These are phyloP conservation scores for Porphyrellus cyaneotinctus DNA, from an alignment of 768 basidiomycete species.

Conservation along the genomic window DNA sequence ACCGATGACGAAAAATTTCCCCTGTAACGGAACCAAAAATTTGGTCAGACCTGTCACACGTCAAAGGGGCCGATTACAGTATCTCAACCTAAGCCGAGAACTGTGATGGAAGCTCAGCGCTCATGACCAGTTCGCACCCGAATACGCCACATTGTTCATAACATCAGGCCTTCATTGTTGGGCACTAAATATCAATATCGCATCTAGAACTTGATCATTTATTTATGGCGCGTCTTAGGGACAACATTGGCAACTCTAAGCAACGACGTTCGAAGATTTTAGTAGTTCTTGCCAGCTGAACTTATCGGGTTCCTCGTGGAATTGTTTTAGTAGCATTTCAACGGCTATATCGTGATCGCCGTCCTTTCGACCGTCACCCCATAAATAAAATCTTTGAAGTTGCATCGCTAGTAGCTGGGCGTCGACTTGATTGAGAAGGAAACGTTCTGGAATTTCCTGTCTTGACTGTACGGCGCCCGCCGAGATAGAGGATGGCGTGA, in stretches of 20 bases:
- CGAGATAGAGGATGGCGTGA: constrained; percentile 60
- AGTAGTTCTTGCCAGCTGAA: constrained; percentile 85
- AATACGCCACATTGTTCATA: too few relatives aligned
- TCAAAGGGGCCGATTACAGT: too few relatives aligned
- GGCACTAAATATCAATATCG: too few relatives aligned
- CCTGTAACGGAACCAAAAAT: too few relatives aligned
- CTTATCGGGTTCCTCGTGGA: constrained; percentile 73
- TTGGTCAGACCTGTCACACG: too few relatives aligned
- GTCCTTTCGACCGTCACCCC: constrained; percentile 36
- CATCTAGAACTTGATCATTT: background rate
- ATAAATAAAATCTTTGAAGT: constrained; percentile 83
- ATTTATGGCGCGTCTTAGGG: background rate
- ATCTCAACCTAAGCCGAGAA: too few relatives aligned
- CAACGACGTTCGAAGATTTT: constrained; percentile 36
- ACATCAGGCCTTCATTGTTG: too few relatives aligned
- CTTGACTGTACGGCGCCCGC: constrained; percentile 36
- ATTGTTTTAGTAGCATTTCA: constrained; percentile 54
- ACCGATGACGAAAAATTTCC: too few relatives aligned
- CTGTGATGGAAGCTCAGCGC: too few relatives aligned
- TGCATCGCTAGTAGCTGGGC: constrained; percentile 79
- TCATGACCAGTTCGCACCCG: too few relatives aligned
- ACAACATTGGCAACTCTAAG: constrained; percentile 2
- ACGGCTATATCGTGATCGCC: constrained; percentile 1
- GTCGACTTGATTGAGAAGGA: constrained; percentile 71
- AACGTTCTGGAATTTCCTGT: constrained; percentile 30